Conservation (phyloP, 495 filamentous ascomycete species). For the Elasticomyces elasticus region DNA sequence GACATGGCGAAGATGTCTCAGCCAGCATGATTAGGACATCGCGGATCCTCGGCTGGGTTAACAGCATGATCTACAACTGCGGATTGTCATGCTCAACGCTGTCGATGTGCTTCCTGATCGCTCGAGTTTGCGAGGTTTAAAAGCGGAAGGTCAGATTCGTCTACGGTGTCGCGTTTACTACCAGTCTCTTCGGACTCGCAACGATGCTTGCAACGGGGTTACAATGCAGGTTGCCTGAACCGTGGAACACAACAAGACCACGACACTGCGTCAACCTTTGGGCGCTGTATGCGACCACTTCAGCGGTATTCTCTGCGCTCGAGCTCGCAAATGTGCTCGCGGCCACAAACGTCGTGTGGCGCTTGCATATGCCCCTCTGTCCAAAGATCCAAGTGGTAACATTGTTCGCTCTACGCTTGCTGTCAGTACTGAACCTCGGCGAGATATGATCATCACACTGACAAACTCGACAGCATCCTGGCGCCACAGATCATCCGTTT, state of each 20-base stretch:
- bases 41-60: slow-evolving; percentile 4
- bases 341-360: slow-evolving; percentile 4
- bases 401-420: slow-evolving; percentile 5
- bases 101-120: slow-evolving; percentile 11
- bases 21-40: background rate
- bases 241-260: background rate
- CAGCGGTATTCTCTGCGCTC: background rate
- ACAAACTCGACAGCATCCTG: background rate
- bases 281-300: slow-evolving; percentile 2
- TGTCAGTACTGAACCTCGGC: slow-evolving; percentile 2
- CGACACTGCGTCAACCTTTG: slow-evolving; percentile 6
- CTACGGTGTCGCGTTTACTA: background rate
- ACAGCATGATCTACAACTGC: background rate
- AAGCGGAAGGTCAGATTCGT: slow-evolving; percentile 1
- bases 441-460: background rate
- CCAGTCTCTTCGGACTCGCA: background rate
- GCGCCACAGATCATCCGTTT: background rate
- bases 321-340: slow-evolving; percentile 8
- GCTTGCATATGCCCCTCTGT: slow-evolving; percentile 5
- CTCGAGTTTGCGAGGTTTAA: background rate
- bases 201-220: slow-evolving; percentile 1
- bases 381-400: slow-evolving; percentile 3
- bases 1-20: background rate
- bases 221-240: slow-evolving; percentile 10
- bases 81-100: slow-evolving; percentile 3